A percentile compares a stretch with the other conserved stretches of the same genome.
phyloP scores from a whole-genome alignment of 345 rosid species.

The Ceriops tagal region DNA sequence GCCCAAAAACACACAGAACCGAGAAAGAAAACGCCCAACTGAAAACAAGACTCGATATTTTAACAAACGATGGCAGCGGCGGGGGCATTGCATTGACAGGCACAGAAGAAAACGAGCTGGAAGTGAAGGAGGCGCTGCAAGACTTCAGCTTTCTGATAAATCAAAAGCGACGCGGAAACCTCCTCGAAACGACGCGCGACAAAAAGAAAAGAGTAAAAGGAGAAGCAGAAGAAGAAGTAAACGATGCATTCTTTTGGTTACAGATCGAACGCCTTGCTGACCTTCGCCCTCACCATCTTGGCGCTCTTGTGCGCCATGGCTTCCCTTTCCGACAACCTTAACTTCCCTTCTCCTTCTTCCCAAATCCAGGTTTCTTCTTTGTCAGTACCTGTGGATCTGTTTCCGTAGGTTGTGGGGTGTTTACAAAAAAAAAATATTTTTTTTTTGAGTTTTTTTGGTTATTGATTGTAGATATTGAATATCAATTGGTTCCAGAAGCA shows the following conservation, averaged over 20 bases:
- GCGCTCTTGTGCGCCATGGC: constrained; percentile 82
- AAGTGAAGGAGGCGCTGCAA: too few relatives aligned
- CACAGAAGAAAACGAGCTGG: too few relatives aligned
- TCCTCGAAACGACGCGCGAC: too few relatives aligned
- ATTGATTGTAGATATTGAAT: constrained; percentile 59
- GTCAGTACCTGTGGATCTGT: background rate
- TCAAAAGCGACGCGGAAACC: too few relatives aligned
- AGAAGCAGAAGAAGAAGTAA: background rate
- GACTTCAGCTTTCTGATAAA: too few relatives aligned
- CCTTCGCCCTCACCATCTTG: constrained; percentile 72
- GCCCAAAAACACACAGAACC: too few relatives aligned
- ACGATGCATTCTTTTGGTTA: constrained; percentile 85
- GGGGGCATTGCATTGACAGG: too few relatives aligned
- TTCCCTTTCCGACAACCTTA: constrained; percentile 84
- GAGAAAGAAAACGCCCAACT: too few relatives aligned
- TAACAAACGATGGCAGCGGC: too few relatives aligned
- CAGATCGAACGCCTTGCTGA: constrained; percentile 85
- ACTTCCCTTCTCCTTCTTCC: constrained; percentile 68
- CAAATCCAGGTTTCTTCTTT: constrained; percentile 64
- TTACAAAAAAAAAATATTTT: background rate
- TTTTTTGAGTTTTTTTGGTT: constrained; percentile 9
- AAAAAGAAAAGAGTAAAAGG: too few relatives aligned
- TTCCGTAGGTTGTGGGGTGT: constrained; percentile 10
- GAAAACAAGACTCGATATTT: too few relatives aligned
- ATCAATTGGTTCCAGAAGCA: constrained; percentile 88